Percentiles rank a stretch among this genome's conserved stretches.
phyloP scores from a whole-genome alignment of 2,329 filamentous ascomycete species.

The Scedosporium boydii region DNA sequence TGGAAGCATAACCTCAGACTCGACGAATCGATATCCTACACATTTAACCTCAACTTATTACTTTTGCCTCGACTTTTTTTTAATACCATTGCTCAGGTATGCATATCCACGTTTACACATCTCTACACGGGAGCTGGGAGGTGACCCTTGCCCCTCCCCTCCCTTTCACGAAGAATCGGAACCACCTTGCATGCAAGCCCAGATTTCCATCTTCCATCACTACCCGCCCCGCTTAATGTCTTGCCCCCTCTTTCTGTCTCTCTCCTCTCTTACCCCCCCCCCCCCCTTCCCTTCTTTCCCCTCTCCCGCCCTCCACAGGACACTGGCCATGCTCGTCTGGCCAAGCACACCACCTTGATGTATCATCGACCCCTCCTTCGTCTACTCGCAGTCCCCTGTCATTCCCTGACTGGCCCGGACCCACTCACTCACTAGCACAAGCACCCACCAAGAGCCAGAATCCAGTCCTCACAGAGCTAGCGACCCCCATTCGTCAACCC shows the following conservation, averaged over 20 bases:
- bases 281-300: not conserved
- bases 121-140: not conserved
- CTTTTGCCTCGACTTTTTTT: not conserved
- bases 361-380: slow-evolving; percentile 3
- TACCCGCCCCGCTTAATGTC: slow-evolving; percentile 5
- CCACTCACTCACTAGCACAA: slow-evolving; percentile 5
- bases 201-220: not conserved
- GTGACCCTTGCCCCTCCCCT: not conserved
- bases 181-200: not conserved
- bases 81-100: slow-evolving; percentile 5
- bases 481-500: not conserved
- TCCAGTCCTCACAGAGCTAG: not conserved
- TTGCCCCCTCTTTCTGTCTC: not conserved
- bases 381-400: slow-evolving; percentile 4
- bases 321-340: not conserved
- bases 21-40: not conserved
- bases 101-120: not conserved
- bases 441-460: slow-evolving; percentile 2
- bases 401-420: slow-evolving; percentile 2
- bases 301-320: not conserved
- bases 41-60: not conserved
- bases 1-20: not conserved
- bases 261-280: not conserved
- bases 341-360: slow-evolving; percentile 4
- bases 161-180: not conserved